phyloP scores from a whole-genome alignment of 202 grass and related monocot species.

The Dendrocalamus latiflorus region DNA sequence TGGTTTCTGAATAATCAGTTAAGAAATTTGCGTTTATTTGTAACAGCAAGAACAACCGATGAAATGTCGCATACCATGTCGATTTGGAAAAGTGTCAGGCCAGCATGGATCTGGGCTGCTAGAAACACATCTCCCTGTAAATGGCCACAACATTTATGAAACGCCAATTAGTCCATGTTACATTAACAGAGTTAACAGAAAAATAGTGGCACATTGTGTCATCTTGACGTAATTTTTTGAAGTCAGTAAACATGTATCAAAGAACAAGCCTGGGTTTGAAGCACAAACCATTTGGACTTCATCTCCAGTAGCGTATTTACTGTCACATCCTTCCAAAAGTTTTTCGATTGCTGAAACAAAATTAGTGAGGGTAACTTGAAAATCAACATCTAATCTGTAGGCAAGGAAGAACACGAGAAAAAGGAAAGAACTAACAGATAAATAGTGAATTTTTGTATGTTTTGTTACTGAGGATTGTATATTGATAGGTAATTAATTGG shows the following conservation, averaged over 20 bases:
- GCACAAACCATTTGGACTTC: slow-evolving; percentile 71
- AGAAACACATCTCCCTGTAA: no score
- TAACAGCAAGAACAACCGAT: background rate
- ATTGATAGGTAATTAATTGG: background rate
- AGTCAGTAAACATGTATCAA: background rate
- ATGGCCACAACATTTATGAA: background rate
- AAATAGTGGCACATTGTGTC: background rate
- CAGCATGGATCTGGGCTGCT: slow-evolving; percentile 52
- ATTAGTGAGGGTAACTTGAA: background rate
- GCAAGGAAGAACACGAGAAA: no score
- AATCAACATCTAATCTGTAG: no score
- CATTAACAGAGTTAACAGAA: background rate
- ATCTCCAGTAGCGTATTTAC: slow-evolving; percentile 82
- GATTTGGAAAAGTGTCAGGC: slow-evolving; percentile 31
- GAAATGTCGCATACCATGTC: slow-evolving; percentile 42
- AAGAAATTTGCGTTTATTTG: background rate
- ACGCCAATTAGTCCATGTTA: background rate
- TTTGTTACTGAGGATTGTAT: background rate
- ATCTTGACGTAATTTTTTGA: no score
- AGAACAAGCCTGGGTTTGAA: background rate
- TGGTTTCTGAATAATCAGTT: slow-evolving; percentile 12
- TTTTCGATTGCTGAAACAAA: slow-evolving; percentile 70
- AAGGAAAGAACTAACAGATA: no score
- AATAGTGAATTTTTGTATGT: background rate
- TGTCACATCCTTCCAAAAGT: slow-evolving; percentile 52